Base-by-base conservation (phyloP, 176 grass and related monocot genomes). In the Areca catechu region DNA sequence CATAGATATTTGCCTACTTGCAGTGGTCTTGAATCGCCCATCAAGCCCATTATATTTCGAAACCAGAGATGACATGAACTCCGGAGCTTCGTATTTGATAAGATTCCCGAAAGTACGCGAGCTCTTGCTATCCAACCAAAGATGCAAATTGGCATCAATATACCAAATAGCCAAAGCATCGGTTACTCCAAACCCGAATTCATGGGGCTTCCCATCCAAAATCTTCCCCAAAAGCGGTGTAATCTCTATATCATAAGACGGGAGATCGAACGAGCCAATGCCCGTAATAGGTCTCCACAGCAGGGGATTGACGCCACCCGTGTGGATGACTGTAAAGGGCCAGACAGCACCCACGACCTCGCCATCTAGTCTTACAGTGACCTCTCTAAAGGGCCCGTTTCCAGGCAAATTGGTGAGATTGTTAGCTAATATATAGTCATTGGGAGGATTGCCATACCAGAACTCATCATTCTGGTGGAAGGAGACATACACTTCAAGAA, bases 321-420 rank as follows among this genome's bases (percentile, higher is more conserved):
- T 95, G 67, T 86, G 86, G 21, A 95, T 70, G 21, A 95, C 85
- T 0, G 90, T 88, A 65, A 89, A 95, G 34, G 90, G 90, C 90
- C 90, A 95, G 22, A 83, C 79, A 27, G 82, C 79, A 49, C 85
- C 90, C 24, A 83, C 74, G 69, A 95, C 28, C 22, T 79, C 54
- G 0, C 76, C 82, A 22, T 95, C 90, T 30, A 89, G 56, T 37
- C 15, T 49, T 12, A 86, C 66, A 4, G 21, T 81, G 60, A 90
- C 82, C 74, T 95, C 90, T 25, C 90, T 88, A 70, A 95, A 95
- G 22, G 90, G 76, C 29, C 90, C 82, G 23, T 74, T 64, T 0
- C 23, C 22, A 1, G 79, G 60, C 2, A 22, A 0, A 56, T 48
- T 60, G 5, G 79, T 67, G 48, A 82, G 12, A 27, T 82, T 82